Conservation (phyloP, 768 basidiomycete species). For the Amanita pallidorosea region DNA sequence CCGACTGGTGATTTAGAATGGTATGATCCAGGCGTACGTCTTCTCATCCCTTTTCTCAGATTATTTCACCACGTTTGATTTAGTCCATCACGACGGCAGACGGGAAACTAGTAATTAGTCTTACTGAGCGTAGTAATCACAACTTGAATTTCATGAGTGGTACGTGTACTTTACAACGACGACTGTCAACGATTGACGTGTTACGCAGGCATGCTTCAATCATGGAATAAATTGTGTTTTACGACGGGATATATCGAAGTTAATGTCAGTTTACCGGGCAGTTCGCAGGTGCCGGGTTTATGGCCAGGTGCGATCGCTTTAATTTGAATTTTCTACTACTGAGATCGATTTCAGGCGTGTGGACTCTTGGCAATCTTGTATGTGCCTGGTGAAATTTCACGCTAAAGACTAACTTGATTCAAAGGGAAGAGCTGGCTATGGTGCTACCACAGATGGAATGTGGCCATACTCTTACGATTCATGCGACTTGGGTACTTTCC, state of each 20-base stretch:
- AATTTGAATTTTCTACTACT: neutral
- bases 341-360: conserved; percentile 30
- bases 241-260: conserved; percentile 88
- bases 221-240: conserved; percentile 95
- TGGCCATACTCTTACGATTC: conserved; percentile 79
- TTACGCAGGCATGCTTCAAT: conserved; percentile 52
- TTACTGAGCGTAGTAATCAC: conserved; percentile 59
- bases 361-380: conserved; percentile 72
- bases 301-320: conserved; percentile 62
- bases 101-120: conserved; percentile 75
- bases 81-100: conserved; percentile 61
- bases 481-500: conserved; percentile 83
- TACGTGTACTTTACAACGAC: conserved; percentile 26
- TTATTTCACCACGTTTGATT: conserved; percentile 4
- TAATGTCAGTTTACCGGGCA: conserved; percentile 65
- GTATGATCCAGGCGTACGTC: conserved; percentile 61
- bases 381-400: conserved; percentile 10
- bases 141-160: conserved; percentile 81
- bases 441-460: conserved; percentile 80
- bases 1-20: conserved; percentile 75
- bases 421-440: conserved; percentile 81
- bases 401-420: conserved; percentile 11
- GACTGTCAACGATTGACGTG: conserved; percentile 1
- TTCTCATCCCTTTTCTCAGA: neutral
- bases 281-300: conserved; percentile 48